These are phyloP conservation scores for Lanmaoa pseudosensibilis DNA, from an alignment of 768 basidiomycete species.

Conservation along the genomic window DNA sequence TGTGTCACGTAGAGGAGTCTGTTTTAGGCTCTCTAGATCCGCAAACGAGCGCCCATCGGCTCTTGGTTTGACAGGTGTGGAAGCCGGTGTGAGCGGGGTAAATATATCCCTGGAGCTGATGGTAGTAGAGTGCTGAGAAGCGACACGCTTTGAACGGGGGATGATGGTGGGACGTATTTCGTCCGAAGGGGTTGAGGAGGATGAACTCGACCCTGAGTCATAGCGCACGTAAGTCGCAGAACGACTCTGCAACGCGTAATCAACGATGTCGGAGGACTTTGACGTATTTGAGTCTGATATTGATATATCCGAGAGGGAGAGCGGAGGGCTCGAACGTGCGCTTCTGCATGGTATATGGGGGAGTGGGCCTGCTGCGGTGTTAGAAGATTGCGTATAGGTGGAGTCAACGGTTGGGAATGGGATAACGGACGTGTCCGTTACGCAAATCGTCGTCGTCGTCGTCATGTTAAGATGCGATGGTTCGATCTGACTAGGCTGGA, in stretches of 20 bases:
- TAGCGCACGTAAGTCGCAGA: slow-evolving; percentile 11
- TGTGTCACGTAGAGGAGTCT: slow-evolving; percentile 22
- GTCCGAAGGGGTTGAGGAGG: slow-evolving; percentile 40
- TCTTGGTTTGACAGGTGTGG: slow-evolving; percentile 32
- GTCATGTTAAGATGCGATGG: slow-evolving; percentile 13
- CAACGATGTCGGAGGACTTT: slow-evolving; percentile 4
- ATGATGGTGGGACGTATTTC: slow-evolving; percentile 36
- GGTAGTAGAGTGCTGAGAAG: slow-evolving; percentile 27
- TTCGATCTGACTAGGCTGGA: slow-evolving; percentile 3
- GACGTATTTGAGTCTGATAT: slow-evolving; percentile 9
- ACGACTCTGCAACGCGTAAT: slow-evolving; percentile 3
- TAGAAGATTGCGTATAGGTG: slow-evolving; percentile 40
- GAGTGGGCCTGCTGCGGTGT: slow-evolving; percentile 58
- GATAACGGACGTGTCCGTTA: slow-evolving; percentile 27
- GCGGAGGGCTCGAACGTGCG: slow-evolving; percentile 11
- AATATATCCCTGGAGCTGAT: slow-evolving; percentile 27
- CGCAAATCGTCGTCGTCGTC: slow-evolving; percentile 27
- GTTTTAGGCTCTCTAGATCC: slow-evolving; percentile 17
- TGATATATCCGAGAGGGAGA: slow-evolving; percentile 16
- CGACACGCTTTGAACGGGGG: slow-evolving; percentile 39
- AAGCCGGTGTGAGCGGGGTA: slow-evolving; percentile 45
- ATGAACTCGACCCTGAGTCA: slow-evolving; percentile 36
- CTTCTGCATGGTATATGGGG: slow-evolving; percentile 61
- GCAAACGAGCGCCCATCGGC: slow-evolving; percentile 6
- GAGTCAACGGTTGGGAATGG: slow-evolving; percentile 27